A percentile compares a stretch with the other conserved stretches of the same genome.
Conservation (phyloP, 441 rosid species). For the Euphorbia celastroides region DNA sequence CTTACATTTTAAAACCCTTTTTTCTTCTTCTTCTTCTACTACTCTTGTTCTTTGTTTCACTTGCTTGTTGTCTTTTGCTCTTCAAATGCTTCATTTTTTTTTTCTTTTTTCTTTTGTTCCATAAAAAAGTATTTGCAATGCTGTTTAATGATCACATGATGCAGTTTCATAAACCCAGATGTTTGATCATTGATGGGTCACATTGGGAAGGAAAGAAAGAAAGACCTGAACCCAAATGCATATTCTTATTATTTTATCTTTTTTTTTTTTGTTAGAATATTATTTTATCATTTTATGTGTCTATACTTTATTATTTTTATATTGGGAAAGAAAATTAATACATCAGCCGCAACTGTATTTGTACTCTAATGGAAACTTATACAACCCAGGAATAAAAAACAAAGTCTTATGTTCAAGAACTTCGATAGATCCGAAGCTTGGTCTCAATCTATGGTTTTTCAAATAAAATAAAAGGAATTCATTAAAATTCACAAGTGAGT, state of each 20-base stretch:
- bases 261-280: not conserved
- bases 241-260: slow-evolving; percentile 4
- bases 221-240: slow-evolving; percentile 9
- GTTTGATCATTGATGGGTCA: slow-evolving; percentile 25
- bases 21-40: slow-evolving; percentile 13
- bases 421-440: slow-evolving; percentile 56
- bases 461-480: not conserved
- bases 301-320: slow-evolving; percentile 9
- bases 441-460: slow-evolving; percentile 15
- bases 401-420: slow-evolving; percentile 27
- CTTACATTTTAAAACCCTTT: slow-evolving; percentile 11
- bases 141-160: slow-evolving; percentile 14
- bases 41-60: slow-evolving; percentile 8
- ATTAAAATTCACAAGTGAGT: not conserved
- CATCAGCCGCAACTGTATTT: slow-evolving; percentile 32
- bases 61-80: not conserved
- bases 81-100: not conserved
- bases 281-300: not conserved
- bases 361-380: slow-evolving; percentile 23
- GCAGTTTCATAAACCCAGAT: slow-evolving; percentile 19
- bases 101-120: no score
- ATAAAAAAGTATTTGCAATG: no score
- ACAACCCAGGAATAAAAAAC: slow-evolving; percentile 14
- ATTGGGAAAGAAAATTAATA: slow-evolving; percentile 34
- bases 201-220: slow-evolving; percentile 33